phyloP scores from a whole-genome alignment of 2,329 filamentous ascomycete species.

The Fusarium coicis region DNA sequence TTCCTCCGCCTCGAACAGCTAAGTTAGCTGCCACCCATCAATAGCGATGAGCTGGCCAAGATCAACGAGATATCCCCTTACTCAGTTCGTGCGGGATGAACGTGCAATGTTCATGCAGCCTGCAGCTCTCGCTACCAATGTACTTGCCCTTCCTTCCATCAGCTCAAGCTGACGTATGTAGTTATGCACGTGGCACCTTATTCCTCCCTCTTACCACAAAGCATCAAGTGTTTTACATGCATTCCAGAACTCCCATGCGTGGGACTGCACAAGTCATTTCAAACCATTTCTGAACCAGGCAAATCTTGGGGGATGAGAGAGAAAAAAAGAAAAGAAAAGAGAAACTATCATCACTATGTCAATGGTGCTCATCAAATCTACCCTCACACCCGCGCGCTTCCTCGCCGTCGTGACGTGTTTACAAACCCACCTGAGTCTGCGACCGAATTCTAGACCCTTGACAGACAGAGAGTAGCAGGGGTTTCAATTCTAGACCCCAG shows the following conservation, averaged over 20 bases:
- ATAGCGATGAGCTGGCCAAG: background rate
- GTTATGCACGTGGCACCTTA: background rate
- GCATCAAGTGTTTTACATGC: background rate
- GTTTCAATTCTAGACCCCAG: slow-evolving; percentile 12
- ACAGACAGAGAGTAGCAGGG: slow-evolving; percentile 13
- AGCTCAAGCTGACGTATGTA: slow-evolving; percentile 17
- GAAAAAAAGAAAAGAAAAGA: background rate
- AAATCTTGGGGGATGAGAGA: background rate
- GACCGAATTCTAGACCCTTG: slow-evolving; percentile 35
- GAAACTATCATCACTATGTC: slow-evolving; percentile 13
- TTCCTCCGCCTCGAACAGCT: slow-evolving; percentile 10
- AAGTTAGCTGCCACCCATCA: slow-evolving; percentile 2
- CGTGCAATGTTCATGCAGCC: slow-evolving; percentile 20
- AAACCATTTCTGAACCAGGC: background rate
- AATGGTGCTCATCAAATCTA: slow-evolving; percentile 17
- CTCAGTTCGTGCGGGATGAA: slow-evolving; percentile 2
- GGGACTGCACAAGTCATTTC: background rate
- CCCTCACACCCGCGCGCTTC: slow-evolving; percentile 25
- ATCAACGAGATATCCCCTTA: background rate
- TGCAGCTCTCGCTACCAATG: background rate
- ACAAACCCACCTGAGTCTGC: slow-evolving; percentile 37
- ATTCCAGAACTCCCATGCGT: background rate
- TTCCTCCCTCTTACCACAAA: background rate
- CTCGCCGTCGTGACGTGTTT: slow-evolving; percentile 38
- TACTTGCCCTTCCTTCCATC: background rate